phyloP scores from a whole-genome alignment of 176 grass and related monocot genomes.

The Musa schizocarpa region DNA sequence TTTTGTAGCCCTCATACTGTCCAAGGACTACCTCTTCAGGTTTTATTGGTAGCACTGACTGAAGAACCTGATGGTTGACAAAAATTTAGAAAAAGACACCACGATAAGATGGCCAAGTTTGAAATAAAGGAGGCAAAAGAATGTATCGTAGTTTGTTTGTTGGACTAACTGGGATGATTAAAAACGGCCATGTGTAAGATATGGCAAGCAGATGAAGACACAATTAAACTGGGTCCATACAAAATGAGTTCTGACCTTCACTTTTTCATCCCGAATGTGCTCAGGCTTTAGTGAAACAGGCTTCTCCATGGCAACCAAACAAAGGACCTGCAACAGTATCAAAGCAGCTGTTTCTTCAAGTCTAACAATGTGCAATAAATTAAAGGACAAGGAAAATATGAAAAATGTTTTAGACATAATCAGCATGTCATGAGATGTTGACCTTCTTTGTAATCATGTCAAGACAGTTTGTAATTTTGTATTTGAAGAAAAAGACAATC shows the following conservation, averaged over 20 bases:
- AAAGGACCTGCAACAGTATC: slow-evolving; percentile 59
- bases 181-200: not conserved
- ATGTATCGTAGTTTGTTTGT: no score
- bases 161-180: no score
- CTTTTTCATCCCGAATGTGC: slow-evolving; percentile 99
- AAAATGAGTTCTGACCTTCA: slow-evolving; percentile 50
- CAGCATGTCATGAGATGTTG: no score
- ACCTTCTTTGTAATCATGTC: no score
- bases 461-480: no score
- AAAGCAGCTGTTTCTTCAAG: no score
- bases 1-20: slow-evolving; percentile 93
- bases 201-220: not conserved
- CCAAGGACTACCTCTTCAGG: slow-evolving; percentile 87
- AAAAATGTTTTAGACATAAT: no score
- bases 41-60: slow-evolving; percentile 86
- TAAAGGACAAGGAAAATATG: not conserved
- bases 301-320: slow-evolving; percentile 99
- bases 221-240: not conserved
- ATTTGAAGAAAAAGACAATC: no score
- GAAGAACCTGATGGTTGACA: slow-evolving; percentile 60
- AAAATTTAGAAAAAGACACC: not conserved
- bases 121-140: no score
- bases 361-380: not conserved
- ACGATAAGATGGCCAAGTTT: not conserved
- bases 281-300: slow-evolving; percentile 96